Conservation (phyloP, 495 filamentous ascomycete species). For the Baudoinia panamericana region DNA sequence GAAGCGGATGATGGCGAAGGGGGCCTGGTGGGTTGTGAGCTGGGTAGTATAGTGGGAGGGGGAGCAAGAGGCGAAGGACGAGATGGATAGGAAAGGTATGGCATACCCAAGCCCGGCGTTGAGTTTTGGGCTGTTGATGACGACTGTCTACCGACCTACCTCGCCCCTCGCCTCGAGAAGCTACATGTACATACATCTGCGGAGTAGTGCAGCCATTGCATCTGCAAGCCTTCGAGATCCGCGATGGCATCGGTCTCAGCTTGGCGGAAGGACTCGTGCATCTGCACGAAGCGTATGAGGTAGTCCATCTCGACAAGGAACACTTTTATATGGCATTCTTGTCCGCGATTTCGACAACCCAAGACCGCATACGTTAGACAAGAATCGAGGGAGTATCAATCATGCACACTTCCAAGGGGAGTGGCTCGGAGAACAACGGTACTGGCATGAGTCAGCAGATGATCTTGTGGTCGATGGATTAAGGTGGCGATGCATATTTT, state of each 20-base stretch:
- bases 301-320: constrained; percentile 43
- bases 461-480: too few species aligned
- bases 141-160: too few species aligned
- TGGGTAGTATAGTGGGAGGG: not conserved
- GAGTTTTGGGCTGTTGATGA: not conserved
- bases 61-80: constrained; percentile 4
- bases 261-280: constrained; percentile 77
- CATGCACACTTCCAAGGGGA: too few species aligned
- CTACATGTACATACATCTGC: constrained; percentile 43
- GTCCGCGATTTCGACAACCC: too few species aligned
- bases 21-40: constrained; percentile 45
- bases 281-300: constrained; percentile 80
- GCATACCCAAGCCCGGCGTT: not conserved
- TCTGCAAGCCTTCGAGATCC: constrained; percentile 46
- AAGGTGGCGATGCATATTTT: too few species aligned
- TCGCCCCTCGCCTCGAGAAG: constrained; percentile 9
- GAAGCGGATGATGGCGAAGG: constrained; percentile 69
- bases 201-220: constrained; percentile 61
- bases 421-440: too few species aligned
- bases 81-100: constrained; percentile 4
- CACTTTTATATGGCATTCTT: too few species aligned
- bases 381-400: too few species aligned
- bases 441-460: too few species aligned
- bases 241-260: constrained; percentile 81
- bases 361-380: too few species aligned